A percentile compares a stretch with the other conserved stretches of the same genome.
Evolutionary conservation across 2,329 filamentous ascomycete species (phyloP).

Genomic region (Iodosphaeria phyllophila): DNA sequence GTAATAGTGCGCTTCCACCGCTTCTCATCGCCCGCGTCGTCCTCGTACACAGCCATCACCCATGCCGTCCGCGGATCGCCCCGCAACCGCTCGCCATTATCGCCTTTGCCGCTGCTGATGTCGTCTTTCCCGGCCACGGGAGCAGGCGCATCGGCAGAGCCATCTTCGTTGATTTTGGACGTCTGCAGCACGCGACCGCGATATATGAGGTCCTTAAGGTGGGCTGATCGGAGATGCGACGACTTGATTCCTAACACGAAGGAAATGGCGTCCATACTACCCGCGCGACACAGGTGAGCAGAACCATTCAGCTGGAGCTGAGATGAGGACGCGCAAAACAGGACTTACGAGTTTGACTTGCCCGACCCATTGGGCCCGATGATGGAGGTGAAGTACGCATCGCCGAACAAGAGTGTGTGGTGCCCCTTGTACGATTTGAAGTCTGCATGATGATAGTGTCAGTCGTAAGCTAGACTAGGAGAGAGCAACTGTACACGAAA

Average conservation of each 20-base stretch:
- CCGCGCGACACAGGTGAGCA: no score
- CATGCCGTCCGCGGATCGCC: constrained; percentile 85
- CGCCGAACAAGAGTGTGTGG: constrained; percentile 82
- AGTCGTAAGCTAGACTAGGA: constrained; percentile 2
- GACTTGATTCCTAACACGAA: constrained; percentile 98
- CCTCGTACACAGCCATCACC: constrained; percentile 99
- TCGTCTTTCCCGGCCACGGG: no score
- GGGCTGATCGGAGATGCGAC: constrained; percentile 85
- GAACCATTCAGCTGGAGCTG: no score
- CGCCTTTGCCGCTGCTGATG: constrained; percentile 41
- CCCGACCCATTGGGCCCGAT: constrained; percentile 99
- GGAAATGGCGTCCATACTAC: constrained; percentile 95
- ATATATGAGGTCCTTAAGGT: constrained; percentile 89
- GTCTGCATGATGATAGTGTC: constrained; percentile 33
- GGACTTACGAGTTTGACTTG: constrained; percentile 97
- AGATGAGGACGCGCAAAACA: constrained; percentile 16
- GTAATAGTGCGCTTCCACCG: constrained; percentile 94
- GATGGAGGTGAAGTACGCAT: constrained; percentile 98
- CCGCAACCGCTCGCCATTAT: constrained; percentile 39
- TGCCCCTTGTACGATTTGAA: constrained; percentile 99
- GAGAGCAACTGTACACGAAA: constrained; percentile 4
- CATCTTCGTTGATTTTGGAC: constrained; percentile 81
- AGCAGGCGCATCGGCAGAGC: constrained; percentile 43
- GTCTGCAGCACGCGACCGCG: constrained; percentile 85
- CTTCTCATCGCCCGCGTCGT: constrained; percentile 88